Conservation (phyloP, 2,329 filamentous ascomycete species). For the Chaetomium globosum region DNA sequence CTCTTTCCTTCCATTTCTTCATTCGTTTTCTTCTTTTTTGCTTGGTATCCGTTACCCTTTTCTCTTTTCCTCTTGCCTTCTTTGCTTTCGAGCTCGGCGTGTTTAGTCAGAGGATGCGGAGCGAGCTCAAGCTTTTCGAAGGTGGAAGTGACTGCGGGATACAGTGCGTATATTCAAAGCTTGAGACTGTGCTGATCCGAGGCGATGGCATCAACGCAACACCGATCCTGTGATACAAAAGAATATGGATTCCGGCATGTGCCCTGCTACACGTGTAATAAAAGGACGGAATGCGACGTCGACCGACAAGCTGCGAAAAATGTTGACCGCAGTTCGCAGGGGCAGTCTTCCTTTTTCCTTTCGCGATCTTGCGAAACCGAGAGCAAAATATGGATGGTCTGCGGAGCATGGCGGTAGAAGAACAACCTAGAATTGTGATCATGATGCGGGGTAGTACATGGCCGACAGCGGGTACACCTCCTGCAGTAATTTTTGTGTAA, state of each 20-base stretch:
- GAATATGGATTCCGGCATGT: background rate
- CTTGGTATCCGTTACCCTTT: too few relatives aligned
- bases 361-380: background rate
- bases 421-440: background rate
- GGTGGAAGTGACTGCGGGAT: background rate
- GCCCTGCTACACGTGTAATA: constrained; percentile 8
- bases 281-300: background rate
- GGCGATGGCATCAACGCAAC: constrained; percentile 12
- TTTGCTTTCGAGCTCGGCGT: too few relatives aligned
- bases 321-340: background rate
- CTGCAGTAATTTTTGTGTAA: background rate
- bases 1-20: too few relatives aligned
- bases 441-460: constrained; percentile 13
- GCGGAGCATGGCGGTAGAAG: constrained; percentile 6
- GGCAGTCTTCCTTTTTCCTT: background rate
- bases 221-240: constrained; percentile 5
- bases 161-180: background rate
- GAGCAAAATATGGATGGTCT: background rate
- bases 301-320: constrained; percentile 1
- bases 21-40: too few relatives aligned
- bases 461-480: background rate
- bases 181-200: background rate
- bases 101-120: too few relatives aligned
- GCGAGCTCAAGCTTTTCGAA: background rate
- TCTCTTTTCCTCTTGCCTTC: too few relatives aligned